Conservation (phyloP, 164 flowering plant genomes). For the Dillenia suffruticosa region DNA sequence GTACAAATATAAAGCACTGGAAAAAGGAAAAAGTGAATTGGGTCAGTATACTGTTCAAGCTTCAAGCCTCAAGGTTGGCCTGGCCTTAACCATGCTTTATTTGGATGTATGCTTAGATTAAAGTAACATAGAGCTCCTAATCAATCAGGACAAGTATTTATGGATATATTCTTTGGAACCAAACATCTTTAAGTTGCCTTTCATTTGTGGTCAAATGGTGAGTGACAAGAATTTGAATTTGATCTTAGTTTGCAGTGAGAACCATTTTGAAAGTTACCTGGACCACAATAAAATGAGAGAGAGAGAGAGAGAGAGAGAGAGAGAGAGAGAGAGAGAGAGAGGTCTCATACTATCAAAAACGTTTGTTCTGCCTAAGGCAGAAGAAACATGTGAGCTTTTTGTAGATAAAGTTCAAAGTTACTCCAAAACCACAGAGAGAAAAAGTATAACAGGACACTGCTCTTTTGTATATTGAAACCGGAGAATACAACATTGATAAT, state of each 20-base stretch:
- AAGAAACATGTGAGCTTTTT: slow-evolving; percentile 13
- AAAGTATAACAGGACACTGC: slow-evolving; percentile 14
- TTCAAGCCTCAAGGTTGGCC: too few species aligned
- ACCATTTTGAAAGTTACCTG: slow-evolving; percentile 21
- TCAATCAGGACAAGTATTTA: not conserved
- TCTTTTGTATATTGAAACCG: slow-evolving; percentile 17
- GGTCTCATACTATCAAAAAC: not conserved
- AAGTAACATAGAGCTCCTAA: too few species aligned
- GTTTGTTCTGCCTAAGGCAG: slow-evolving; percentile 11
- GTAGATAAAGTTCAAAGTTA: slow-evolving; percentile 8
- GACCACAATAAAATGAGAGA: slow-evolving; percentile 19
- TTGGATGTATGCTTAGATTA: too few species aligned
- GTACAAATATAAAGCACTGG: too few species aligned
- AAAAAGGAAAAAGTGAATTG: too few species aligned
- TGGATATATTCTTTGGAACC: slow-evolving; percentile 17
- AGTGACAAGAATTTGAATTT: slow-evolving; percentile 9
- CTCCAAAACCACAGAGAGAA: slow-evolving; percentile 8
- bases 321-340: slow-evolving; percentile 2
- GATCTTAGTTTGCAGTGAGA: slow-evolving; percentile 7
- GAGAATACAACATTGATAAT: not conserved
- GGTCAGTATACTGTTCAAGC: too few species aligned
- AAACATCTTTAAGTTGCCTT: slow-evolving; percentile 11
- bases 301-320: slow-evolving; percentile 8
- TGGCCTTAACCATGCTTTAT: too few species aligned
- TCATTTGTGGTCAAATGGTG: slow-evolving; percentile 12